Conservation (phyloP, 352 stramenopile species). For the Phytopythium delawarense region DNA sequence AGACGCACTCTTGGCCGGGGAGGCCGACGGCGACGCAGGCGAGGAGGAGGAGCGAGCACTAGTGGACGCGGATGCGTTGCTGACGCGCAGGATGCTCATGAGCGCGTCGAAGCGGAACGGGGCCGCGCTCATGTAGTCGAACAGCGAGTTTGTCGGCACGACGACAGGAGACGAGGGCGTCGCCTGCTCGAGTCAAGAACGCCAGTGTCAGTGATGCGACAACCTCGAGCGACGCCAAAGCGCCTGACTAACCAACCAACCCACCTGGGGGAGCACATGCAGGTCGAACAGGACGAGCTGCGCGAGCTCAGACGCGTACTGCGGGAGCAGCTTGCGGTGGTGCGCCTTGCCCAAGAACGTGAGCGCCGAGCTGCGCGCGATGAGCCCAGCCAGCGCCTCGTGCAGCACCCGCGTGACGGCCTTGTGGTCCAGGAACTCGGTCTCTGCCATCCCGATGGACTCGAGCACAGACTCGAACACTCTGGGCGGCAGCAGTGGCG, state of each 20-base stretch:
- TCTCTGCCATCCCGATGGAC: constrained; percentile 30
- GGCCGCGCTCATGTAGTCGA: constrained; percentile 44
- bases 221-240: neutral
- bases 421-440: constrained; percentile 38
- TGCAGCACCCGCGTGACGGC: constrained; percentile 45
- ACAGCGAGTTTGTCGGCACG: constrained; percentile 43
- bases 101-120: constrained; percentile 48
- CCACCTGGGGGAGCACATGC: constrained; percentile 30
- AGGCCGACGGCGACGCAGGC: constrained; percentile 1
- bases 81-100: constrained; percentile 36
- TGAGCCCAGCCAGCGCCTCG: constrained; percentile 47
- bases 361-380: constrained; percentile 43
- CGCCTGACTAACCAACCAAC: constrained; percentile 6
- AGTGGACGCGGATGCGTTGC: constrained; percentile 21
- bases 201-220: neutral
- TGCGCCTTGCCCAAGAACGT: constrained; percentile 60
- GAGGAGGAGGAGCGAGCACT: constrained; percentile 9
- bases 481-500: constrained; percentile 15
- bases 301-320: constrained; percentile 47
- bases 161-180: constrained; percentile 19
- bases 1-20: neutral
- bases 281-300: constrained; percentile 40
- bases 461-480: constrained; percentile 38
- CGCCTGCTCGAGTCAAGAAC: constrained; percentile 9
- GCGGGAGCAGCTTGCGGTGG: constrained; percentile 43